These are phyloP conservation scores for Neckera pumila DNA, from an alignment of 225 moss, liverwort and hornwort genomes.

Conservation along the genomic window DNA sequence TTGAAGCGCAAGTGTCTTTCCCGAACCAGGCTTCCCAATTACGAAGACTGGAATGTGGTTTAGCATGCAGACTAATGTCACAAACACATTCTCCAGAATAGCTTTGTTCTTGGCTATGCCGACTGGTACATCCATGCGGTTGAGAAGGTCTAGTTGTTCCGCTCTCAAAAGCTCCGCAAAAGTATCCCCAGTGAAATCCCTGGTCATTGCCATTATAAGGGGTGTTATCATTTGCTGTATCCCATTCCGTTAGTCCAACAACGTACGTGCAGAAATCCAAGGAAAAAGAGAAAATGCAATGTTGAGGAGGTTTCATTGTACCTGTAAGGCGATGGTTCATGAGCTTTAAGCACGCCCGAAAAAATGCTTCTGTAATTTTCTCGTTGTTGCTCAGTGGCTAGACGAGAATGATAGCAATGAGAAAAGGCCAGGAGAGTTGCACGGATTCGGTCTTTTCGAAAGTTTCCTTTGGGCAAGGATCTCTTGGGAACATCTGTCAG, in stretches of 20 bases:
- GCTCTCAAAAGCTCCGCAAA: constrained; percentile 25
- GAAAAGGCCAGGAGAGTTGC: constrained; percentile 44
- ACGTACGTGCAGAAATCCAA: not conserved
- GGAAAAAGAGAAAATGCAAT: not conserved
- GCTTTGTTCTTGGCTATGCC: constrained; percentile 59
- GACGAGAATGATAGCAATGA: constrained; percentile 51
- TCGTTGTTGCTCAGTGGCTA: constrained; percentile 31
- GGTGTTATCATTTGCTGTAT: not conserved
- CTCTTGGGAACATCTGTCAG: constrained; percentile 19
- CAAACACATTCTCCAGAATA: constrained; percentile 52
- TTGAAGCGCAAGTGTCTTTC: constrained; percentile 55
- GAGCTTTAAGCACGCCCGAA: constrained; percentile 10
- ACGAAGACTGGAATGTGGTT: constrained; percentile 52
- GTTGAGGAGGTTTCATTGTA: not conserved
- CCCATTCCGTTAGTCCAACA: not conserved
- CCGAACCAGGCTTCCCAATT: constrained; percentile 58
- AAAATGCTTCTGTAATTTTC: constrained; percentile 24
- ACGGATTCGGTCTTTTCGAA: not conserved
- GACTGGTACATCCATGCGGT: constrained; percentile 47
- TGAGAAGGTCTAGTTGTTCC: constrained; percentile 43
- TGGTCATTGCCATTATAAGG: not conserved
- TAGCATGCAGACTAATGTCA: constrained; percentile 44
- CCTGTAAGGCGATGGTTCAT: constrained; percentile 7
- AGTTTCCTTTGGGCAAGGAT: not conserved
- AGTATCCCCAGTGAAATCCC: constrained; percentile 23